Evolutionary conservation across 2,329 filamentous ascomycete species (phyloP).

Genomic region (Aspergillus phoenicis): DNA sequence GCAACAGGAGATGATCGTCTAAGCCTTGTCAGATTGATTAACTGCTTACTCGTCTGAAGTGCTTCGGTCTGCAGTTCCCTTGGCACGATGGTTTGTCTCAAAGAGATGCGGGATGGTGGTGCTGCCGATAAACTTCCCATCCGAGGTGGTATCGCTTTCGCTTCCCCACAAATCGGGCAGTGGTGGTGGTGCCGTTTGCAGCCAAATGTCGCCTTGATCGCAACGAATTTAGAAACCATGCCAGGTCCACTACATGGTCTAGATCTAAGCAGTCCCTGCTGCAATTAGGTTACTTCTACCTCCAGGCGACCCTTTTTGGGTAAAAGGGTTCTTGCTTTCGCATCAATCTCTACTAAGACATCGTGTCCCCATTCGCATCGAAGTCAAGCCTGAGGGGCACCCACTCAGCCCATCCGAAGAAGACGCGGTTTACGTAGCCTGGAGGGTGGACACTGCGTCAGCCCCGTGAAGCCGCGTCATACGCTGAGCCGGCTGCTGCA

Average conservation of each 20-base stretch:
- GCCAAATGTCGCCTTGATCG: conserved; percentile 4
- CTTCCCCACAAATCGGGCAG: not conserved
- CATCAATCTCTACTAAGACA: too few relatives aligned
- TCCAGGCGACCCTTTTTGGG: not conserved
- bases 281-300: not conserved
- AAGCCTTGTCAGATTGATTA: not conserved
- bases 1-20: conserved; percentile 18
- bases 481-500: not conserved
- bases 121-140: not conserved
- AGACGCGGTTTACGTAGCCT: not conserved
- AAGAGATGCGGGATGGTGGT: not conserved
- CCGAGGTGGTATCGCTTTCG: not conserved
- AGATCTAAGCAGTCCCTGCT: not conserved
- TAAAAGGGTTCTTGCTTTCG: too few relatives aligned
- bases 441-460: conserved; percentile 3
- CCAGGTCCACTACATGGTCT: conserved; percentile 11
- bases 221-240: conserved; percentile 7
- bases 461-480: conserved; percentile 8
- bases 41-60: not conserved
- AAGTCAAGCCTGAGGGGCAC: not conserved
- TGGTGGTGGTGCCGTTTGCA: conserved; percentile 12
- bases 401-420: not conserved
- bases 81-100: not conserved
- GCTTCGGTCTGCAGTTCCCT: not conserved
- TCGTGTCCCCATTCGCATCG: too few relatives aligned